Percentiles rank a stretch among this genome's conserved stretches.
These are phyloP conservation scores for Kwoniella dendrophila DNA, from an alignment of 768 basidiomycete genomes.

Conservation along the genomic window DNA sequence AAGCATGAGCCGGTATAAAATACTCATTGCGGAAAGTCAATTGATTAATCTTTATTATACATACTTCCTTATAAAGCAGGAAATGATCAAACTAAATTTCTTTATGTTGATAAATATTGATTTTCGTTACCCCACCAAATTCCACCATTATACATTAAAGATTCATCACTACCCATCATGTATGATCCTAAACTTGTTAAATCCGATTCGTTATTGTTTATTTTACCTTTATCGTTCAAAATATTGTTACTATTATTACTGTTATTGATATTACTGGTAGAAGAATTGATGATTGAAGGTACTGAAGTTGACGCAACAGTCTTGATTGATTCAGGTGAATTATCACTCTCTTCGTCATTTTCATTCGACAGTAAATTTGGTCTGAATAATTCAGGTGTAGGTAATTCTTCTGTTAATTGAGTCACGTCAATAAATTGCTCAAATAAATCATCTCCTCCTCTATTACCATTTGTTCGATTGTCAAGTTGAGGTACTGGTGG, in stretches of 20 bases:
- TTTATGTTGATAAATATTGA: too few relatives aligned
- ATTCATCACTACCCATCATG: slow-evolving; percentile 24
- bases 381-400: slow-evolving; percentile 35
- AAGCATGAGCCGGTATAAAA: too few relatives aligned
- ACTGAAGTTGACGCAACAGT: slow-evolving; percentile 34
- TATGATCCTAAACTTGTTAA: background rate
- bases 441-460: slow-evolving; percentile 30
- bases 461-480: background rate
- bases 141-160: slow-evolving; percentile 38
- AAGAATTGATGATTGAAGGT: background rate
- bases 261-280: background rate
- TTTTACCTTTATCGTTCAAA: background rate
- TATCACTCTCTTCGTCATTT: slow-evolving; percentile 24
- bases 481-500: background rate
- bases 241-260: background rate
- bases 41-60: too few relatives aligned
- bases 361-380: background rate
- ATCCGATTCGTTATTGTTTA: background rate
- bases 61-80: too few relatives aligned
- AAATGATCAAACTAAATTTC: too few relatives aligned
- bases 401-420: slow-evolving; percentile 26
- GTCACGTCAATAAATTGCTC: slow-evolving; percentile 34
- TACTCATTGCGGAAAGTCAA: too few relatives aligned
- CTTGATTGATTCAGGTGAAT: slow-evolving; percentile 37
- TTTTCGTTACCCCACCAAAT: slow-evolving; percentile 18